A percentile compares a stretch with the other conserved stretches of the same genome.
Evolutionary conservation across 768 basidiomycete genomes (phyloP).

Genomic region (Suillus occidentalis): DNA sequence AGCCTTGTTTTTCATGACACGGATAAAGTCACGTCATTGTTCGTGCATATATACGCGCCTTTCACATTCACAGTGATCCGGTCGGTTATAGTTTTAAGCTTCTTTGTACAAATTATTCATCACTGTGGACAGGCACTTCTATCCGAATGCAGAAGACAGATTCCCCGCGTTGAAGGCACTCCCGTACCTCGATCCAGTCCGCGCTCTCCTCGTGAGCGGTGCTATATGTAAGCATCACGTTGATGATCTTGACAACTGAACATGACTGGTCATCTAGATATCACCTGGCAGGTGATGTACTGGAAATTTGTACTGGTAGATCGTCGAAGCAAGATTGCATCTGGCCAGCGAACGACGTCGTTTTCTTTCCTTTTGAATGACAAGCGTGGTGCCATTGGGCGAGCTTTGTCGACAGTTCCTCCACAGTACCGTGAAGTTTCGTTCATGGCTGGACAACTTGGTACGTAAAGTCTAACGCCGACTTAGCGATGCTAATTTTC

Average conservation of each 20-base stretch:
- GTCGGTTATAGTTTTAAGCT: constrained; percentile 40
- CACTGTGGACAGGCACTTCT: constrained; percentile 67
- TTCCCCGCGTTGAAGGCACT: constrained; percentile 84
- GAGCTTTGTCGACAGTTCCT: constrained; percentile 58
- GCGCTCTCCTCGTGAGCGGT: constrained; percentile 76
- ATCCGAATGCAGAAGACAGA: constrained; percentile 71
- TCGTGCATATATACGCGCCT: constrained; percentile 93
- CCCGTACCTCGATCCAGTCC: constrained; percentile 66
- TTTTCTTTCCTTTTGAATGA: constrained; percentile 88
- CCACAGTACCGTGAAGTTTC: constrained; percentile 61
- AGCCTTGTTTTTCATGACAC: constrained; percentile 96
- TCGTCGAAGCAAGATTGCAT: constrained; percentile 85
- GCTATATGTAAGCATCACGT: constrained; percentile 66
- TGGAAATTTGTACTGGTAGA: constrained; percentile 96
- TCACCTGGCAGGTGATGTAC: constrained; percentile 90
- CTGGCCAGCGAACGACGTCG: constrained; percentile 88
- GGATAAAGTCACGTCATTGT: constrained; percentile 94
- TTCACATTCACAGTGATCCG: constrained; percentile 90
- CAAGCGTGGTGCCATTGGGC: constrained; percentile 82
- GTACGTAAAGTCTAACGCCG: constrained; percentile 40
- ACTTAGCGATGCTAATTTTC: constrained; percentile 9
- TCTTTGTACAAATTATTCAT: neutral
- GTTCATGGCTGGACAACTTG: constrained; percentile 86
- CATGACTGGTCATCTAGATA: constrained; percentile 50
- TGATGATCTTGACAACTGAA: constrained; percentile 12